Evolutionary conservation across 148 eudicot genomes (phyloP), one percentile per base, ranked within the genome.

Genomic region (Cornus controversa): DNA sequence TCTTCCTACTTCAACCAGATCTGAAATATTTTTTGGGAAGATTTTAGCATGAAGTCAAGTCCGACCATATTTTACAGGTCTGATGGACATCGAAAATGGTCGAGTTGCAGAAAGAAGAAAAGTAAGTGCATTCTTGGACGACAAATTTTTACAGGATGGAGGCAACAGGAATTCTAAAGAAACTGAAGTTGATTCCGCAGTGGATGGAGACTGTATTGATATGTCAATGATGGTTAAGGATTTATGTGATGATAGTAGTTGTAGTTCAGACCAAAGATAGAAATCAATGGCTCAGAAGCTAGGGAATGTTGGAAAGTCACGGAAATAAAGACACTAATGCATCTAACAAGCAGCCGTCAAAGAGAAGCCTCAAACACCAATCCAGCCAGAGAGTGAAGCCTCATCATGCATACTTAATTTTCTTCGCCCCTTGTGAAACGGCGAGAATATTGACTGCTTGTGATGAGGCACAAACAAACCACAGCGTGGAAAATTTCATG

Each of bases 31-130:
- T n/a, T n/a, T n/a, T n/a, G n/a, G n/a, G n/a, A n/a, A n/a, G n/a
- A n/a, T n/a, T n/a, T n/a, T n/a, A n/a, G n/a, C n/a, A n/a, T n/a
- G n/a, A n/a, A n/a, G n/a, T n/a, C n/a, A n/a, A n/a, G n/a, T n/a
- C n/a, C n/a, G n/a, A n/a, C n/a, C n/a, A n/a, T n/a, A n/a, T 80
- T 84, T 67, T 84, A 80, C 16, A 63, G 72, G 73, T 68, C 83
- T 26, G 36, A 54, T 9, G 78, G 71, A 57, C 67, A 77, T 23
- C 77, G 70, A 15, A 80, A 77, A 72, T 84, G 82, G 83, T 70
- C 72, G 60, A 63, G 57, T 58, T 77, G 79, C 28, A 50, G 71
- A 73, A 84, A 77, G 74, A 78, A 73, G 78, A 80, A 63, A 23
- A 64, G 20, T 29, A 73, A 71, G 28, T 57, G 64, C 42, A 31